These are phyloP conservation scores for Geotrichum candidum DNA, from an alignment of 1,139 yeast genomes.

Conservation along the genomic window DNA sequence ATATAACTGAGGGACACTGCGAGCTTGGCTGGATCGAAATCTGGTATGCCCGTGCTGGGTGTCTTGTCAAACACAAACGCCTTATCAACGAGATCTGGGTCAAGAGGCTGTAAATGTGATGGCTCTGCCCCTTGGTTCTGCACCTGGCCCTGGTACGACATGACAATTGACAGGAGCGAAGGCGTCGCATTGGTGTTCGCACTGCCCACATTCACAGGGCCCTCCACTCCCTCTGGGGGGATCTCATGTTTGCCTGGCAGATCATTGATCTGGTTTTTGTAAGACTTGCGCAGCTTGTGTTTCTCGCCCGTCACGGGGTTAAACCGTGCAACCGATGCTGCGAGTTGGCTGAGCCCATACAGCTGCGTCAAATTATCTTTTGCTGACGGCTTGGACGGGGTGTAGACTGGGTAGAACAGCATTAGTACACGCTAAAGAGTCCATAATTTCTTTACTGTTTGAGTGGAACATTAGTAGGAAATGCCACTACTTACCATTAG, in stretches of 20 bases:
- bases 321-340: conserved; percentile 78
- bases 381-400: conserved; percentile 53
- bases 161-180: conserved; percentile 30
- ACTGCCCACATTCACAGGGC: conserved; percentile 14
- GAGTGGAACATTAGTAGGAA: neutral
- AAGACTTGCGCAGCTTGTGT: conserved; percentile 84
- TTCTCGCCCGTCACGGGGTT: conserved; percentile 87
- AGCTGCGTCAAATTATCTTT: conserved; percentile 60
- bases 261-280: conserved; percentile 84
- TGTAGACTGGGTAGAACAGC: conserved; percentile 15
- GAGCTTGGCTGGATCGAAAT: conserved; percentile 63
- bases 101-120: conserved; percentile 25
- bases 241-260: conserved; percentile 68
- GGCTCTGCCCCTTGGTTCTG: conserved; percentile 9
- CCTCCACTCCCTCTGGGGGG: conserved; percentile 40
- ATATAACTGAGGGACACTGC: conserved; percentile 40
- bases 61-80: conserved; percentile 63
- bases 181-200: conserved; percentile 33
- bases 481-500: conserved; percentile 12
- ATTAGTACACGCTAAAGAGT: conserved; percentile 5
- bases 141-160: conserved; percentile 25
- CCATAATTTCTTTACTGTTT: neutral
- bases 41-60: conserved; percentile 68
- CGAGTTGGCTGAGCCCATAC: conserved; percentile 62
- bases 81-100: conserved; percentile 44